Conservation (phyloP, 768 basidiomycete species). For the Tricholoma flavovirens region DNA sequence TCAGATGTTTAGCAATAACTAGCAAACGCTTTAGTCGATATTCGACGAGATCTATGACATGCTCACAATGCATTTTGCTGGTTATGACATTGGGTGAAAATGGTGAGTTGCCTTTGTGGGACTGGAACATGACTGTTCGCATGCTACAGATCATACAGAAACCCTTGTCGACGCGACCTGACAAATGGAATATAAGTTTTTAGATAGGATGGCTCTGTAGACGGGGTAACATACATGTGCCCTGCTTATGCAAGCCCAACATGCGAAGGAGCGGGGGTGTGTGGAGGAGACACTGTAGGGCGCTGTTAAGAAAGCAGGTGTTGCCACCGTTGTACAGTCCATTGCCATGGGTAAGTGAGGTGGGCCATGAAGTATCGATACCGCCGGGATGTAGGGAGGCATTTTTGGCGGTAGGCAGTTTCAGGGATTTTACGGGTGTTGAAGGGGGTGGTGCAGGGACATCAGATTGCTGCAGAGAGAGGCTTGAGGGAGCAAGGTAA, state of each 20-base stretch:
- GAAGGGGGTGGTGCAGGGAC: constrained; percentile 11
- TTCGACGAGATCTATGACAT: neutral
- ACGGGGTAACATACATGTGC: constrained; percentile 52
- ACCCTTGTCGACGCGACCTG: constrained; percentile 38
- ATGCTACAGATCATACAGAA: constrained; percentile 84
- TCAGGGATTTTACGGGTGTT: constrained; percentile 16
- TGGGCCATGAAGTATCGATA: constrained; percentile 63
- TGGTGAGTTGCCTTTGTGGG: constrained; percentile 39
- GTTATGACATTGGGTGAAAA: constrained; percentile 66
- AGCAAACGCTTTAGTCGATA: neutral
- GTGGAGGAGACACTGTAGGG: constrained; percentile 87
- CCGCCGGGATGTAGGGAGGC: constrained; percentile 43
- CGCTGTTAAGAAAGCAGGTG: constrained; percentile 95
- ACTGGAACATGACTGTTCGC: constrained; percentile 47
- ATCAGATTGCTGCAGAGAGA: constrained; percentile 13
- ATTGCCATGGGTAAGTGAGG: constrained; percentile 37
- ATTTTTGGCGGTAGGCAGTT: constrained; percentile 22
- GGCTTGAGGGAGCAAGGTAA: neutral
- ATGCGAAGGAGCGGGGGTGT: constrained; percentile 80
- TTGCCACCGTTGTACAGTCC: constrained; percentile 87
- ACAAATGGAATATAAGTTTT: constrained; percentile 2
- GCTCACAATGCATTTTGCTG: constrained; percentile 63
- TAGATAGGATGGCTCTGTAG: neutral
- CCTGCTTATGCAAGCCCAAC: constrained; percentile 44
- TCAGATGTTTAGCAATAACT: constrained; percentile 92